These are phyloP conservation scores for Davidsoniella neocaledoniae DNA, from an alignment of 2,329 filamentous ascomycete genomes.

Conservation along the genomic window DNA sequence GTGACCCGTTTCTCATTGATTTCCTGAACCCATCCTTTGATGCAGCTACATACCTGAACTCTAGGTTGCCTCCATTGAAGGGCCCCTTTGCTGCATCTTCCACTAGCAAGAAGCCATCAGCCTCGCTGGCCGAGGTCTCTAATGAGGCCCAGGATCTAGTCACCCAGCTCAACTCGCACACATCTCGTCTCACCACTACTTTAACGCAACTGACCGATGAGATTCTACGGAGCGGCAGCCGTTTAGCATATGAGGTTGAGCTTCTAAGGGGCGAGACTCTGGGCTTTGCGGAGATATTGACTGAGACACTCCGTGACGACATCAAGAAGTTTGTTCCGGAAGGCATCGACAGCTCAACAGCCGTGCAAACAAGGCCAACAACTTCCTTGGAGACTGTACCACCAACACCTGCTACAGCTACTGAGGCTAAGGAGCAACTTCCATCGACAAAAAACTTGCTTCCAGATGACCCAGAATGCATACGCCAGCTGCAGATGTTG, in stretches of 20 bases:
- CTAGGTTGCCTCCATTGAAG: constrained; percentile 52
- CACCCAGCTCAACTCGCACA: constrained; percentile 77
- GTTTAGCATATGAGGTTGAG: constrained; percentile 88
- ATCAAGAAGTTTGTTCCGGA: constrained; percentile 54
- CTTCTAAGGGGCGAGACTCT: constrained; percentile 76
- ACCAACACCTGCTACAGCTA: background rate
- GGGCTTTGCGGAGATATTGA: constrained; percentile 61
- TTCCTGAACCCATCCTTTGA: constrained; percentile 70
- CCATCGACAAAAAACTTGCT: constrained; percentile 9
- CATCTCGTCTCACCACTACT: constrained; percentile 60
- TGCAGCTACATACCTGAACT: constrained; percentile 70
- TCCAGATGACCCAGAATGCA: constrained; percentile 42
- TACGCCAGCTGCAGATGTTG: constrained; percentile 66
- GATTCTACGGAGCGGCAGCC: constrained; percentile 73
- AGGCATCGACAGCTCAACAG: constrained; percentile 22
- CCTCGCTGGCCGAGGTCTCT: constrained; percentile 57
- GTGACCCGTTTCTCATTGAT: constrained; percentile 55
- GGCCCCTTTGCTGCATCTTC: background rate
- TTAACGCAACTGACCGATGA: constrained; percentile 88
- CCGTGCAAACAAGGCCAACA: constrained; percentile 12
- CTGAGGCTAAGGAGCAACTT: constrained; percentile 11
- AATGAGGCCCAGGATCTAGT: constrained; percentile 69
- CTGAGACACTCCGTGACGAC: constrained; percentile 54
- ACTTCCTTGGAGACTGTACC: background rate
- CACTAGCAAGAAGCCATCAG: constrained; percentile 12